Evolutionary conservation across 179 eudicot species (phyloP).

Genomic region (Beta macrorhiza): DNA sequence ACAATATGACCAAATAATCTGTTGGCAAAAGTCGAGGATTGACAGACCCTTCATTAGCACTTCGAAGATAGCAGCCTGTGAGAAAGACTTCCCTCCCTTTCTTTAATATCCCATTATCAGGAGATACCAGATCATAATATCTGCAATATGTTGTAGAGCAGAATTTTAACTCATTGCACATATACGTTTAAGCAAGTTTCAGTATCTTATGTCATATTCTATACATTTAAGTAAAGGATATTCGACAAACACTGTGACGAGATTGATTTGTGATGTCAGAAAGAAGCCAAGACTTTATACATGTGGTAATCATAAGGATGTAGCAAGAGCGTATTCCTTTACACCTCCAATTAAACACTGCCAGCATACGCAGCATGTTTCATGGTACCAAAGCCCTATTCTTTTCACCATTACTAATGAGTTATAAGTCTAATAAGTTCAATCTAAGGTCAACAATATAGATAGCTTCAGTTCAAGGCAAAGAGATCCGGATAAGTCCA

Average conservation of each 20-base stretch:
- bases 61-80: constrained; percentile 93
- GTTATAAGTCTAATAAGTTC: background rate
- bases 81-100: constrained; percentile 82
- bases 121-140: constrained; percentile 72
- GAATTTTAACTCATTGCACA: background rate
- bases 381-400: background rate
- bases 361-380: background rate
- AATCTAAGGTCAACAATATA: background rate
- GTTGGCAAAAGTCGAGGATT: constrained; percentile 77
- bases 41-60: constrained; percentile 58
- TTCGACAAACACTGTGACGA: background rate
- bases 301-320: background rate
- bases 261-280: background rate
- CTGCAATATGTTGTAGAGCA: constrained; percentile 39
- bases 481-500: background rate
- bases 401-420: background rate
- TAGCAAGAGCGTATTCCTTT: background rate
- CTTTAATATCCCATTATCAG: constrained; percentile 69
- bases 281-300: background rate
- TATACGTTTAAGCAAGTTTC: background rate
- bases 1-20: constrained; percentile 73
- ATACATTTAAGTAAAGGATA: background rate
- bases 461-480: background rate
- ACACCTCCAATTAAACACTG: background rate
- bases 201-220: background rate